Evolutionary conservation across 768 basidiomycete genomes (phyloP).

Genomic region (Hygrophorus pudorinus): DNA sequence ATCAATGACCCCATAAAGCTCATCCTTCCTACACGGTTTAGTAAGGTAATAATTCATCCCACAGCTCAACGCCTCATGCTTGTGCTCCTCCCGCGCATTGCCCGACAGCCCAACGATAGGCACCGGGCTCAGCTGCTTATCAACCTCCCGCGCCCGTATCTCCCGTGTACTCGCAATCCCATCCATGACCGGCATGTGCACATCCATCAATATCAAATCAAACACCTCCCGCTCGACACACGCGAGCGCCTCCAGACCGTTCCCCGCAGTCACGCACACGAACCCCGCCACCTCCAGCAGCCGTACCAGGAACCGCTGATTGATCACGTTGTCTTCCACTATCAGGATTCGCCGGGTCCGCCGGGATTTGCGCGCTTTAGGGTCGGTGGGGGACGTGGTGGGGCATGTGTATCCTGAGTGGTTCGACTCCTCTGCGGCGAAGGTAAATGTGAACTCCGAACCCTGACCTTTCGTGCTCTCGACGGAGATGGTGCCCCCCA

Average conservation of each 20-base stretch:
- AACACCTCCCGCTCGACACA: conserved; percentile 2
- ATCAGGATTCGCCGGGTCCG: neutral
- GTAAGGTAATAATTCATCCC: conserved; percentile 6
- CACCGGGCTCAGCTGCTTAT: neutral
- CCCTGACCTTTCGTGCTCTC: conserved; percentile 4
- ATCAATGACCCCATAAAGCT: conserved; percentile 4
- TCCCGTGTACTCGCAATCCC: conserved; percentile 5
- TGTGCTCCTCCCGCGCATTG: conserved; percentile 6
- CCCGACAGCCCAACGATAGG: conserved; percentile 5
- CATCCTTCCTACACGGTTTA: conserved; percentile 6
- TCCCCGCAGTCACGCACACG: conserved; percentile 2
- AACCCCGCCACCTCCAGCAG: conserved; percentile 2
- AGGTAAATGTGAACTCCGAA: conserved; percentile 5
- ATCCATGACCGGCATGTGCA: conserved; percentile 7
- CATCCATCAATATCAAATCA: conserved; percentile 6
- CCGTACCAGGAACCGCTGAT: conserved; percentile 3
- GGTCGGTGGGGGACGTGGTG: neutral
- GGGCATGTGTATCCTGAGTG: neutral
- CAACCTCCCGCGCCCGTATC: conserved; percentile 3
- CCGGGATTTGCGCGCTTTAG: neutral
- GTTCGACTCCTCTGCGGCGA: neutral
- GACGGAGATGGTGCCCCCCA: conserved; percentile 6
- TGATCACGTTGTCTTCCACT: conserved; percentile 5
- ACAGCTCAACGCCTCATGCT: conserved; percentile 1
- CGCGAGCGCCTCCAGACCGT: conserved; percentile 2